Percentiles rank a stretch among this genome's conserved stretches.
These are phyloP conservation scores for Neurospora sp. DNA, from an alignment of 495 filamentous ascomycete genomes.

Conservation along the genomic window DNA sequence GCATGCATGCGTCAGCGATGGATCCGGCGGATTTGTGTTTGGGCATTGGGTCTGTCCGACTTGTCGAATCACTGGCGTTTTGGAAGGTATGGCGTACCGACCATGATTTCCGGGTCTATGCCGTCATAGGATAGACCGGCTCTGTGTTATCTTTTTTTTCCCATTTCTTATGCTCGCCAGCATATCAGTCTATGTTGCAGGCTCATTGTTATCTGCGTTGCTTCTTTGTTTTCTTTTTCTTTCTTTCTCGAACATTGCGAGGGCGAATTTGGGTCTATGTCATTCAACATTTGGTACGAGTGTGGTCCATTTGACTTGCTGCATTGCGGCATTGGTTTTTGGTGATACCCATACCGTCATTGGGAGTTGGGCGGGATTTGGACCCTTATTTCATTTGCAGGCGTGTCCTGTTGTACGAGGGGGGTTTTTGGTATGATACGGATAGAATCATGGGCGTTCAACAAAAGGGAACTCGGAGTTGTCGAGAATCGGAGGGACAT, in stretches of 20 bases:
- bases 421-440: not conserved
- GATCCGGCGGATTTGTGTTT: not conserved
- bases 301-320: slow-evolving; percentile 14
- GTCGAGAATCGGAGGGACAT: not conserved
- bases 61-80: slow-evolving; percentile 1
- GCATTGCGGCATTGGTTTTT: slow-evolving; percentile 6
- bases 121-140: not conserved
- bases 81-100: not conserved
- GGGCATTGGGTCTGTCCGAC: not conserved
- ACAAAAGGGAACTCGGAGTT: not conserved
- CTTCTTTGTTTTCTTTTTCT: slow-evolving; percentile 2
- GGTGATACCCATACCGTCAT: slow-evolving; percentile 13
- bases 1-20: not conserved
- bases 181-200: not conserved
- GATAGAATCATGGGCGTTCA: not conserved
- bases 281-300: slow-evolving; percentile 16
- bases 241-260: not conserved
- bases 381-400: not conserved
- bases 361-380: slow-evolving; percentile 8
- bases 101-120: not conserved
- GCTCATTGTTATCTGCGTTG: not conserved
- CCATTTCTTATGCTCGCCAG: not conserved
- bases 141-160: not conserved
- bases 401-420: not conserved
- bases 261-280: slow-evolving; percentile 6